Conservation (phyloP, 2,329 filamentous ascomycete species). For the Fusarium piperis region DNA sequence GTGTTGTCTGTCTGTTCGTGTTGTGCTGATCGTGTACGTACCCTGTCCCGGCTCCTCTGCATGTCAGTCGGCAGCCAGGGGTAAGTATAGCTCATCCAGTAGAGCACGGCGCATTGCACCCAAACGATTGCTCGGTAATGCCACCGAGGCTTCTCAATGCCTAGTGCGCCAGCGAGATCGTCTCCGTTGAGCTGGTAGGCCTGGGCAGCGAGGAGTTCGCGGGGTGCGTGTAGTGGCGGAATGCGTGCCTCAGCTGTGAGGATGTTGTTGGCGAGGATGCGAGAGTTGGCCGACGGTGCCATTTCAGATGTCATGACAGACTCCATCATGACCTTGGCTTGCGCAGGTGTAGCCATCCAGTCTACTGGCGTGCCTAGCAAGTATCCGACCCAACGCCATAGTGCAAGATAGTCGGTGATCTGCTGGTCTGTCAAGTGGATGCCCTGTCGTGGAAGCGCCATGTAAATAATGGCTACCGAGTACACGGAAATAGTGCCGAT, state of each 20-base stretch:
- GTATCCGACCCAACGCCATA: slow-evolving; percentile 80
- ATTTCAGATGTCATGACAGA: slow-evolving; percentile 73
- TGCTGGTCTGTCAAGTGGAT: slow-evolving; percentile 71
- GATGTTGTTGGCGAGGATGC: slow-evolving; percentile 78
- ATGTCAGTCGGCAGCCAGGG: slow-evolving; percentile 48
- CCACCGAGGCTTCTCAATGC: slow-evolving; percentile 62
- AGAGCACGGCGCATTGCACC: slow-evolving; percentile 74
- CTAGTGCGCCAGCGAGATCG: slow-evolving; percentile 68
- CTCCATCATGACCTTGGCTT: slow-evolving; percentile 73
- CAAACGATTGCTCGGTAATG: slow-evolving; percentile 70
- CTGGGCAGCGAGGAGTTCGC: slow-evolving; percentile 73
- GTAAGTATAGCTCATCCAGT: slow-evolving; percentile 59
- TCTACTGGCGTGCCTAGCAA: slow-evolving; percentile 75
- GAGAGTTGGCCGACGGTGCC: slow-evolving; percentile 68
- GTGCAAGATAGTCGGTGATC: slow-evolving; percentile 73
- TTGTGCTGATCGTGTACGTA: slow-evolving; percentile 24
- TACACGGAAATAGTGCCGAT: slow-evolving; percentile 79
- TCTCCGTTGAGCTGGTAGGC: slow-evolving; percentile 77
- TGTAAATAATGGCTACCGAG: slow-evolving; percentile 72
- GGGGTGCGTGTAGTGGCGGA: slow-evolving; percentile 72
- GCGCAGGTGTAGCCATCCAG: slow-evolving; percentile 64
- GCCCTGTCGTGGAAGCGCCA: slow-evolving; percentile 77
- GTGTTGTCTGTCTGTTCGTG: not conserved
- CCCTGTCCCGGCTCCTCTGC: slow-evolving; percentile 49
- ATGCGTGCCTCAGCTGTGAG: slow-evolving; percentile 73